Evolutionary conservation across 139 green algal species (phyloP).

Genomic region (Pseudopediastrum boryanum): DNA sequence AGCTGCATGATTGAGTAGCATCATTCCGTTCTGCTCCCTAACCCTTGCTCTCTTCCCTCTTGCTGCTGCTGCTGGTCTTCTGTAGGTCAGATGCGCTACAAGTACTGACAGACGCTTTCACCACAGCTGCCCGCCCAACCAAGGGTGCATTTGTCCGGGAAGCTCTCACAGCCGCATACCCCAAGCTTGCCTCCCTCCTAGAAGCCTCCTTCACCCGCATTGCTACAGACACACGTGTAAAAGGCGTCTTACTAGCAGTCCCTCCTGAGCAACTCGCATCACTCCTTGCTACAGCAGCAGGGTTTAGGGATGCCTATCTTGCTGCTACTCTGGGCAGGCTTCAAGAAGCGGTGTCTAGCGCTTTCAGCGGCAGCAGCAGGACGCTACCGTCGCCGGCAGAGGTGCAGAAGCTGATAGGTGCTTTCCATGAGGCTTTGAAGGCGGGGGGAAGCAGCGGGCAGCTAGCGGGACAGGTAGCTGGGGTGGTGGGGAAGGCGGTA

Average conservation of each 20-base stretch:
- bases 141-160: slow-evolving; percentile 74
- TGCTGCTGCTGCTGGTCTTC: background rate
- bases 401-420: slow-evolving; percentile 79
- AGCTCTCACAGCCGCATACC: slow-evolving; percentile 75
- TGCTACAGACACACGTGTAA: slow-evolving; percentile 64
- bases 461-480: slow-evolving; percentile 50
- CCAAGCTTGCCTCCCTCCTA: slow-evolving; percentile 75
- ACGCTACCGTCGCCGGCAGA: slow-evolving; percentile 74
- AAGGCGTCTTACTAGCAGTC: slow-evolving; percentile 58
- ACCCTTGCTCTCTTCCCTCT: background rate
- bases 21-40: too few relatives aligned
- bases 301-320: slow-evolving; percentile 85
- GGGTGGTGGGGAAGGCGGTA: slow-evolving; percentile 60
- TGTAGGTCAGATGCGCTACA: slow-evolving; percentile 49
- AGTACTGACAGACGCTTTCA: slow-evolving; percentile 56
- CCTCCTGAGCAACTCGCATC: slow-evolving; percentile 54
- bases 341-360: slow-evolving; percentile 69
- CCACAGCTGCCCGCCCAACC: slow-evolving; percentile 48
- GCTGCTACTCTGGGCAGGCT: slow-evolving; percentile 66
- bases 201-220: slow-evolving; percentile 72
- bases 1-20: too few relatives aligned
- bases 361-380: slow-evolving; percentile 71
- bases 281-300: slow-evolving; percentile 61
- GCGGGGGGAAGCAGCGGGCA: slow-evolving; percentile 52
- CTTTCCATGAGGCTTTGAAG: slow-evolving; percentile 89